Base-by-base conservation (phyloP, 768 basidiomycete genomes). In the Leccinum longicurvipes region DNA sequence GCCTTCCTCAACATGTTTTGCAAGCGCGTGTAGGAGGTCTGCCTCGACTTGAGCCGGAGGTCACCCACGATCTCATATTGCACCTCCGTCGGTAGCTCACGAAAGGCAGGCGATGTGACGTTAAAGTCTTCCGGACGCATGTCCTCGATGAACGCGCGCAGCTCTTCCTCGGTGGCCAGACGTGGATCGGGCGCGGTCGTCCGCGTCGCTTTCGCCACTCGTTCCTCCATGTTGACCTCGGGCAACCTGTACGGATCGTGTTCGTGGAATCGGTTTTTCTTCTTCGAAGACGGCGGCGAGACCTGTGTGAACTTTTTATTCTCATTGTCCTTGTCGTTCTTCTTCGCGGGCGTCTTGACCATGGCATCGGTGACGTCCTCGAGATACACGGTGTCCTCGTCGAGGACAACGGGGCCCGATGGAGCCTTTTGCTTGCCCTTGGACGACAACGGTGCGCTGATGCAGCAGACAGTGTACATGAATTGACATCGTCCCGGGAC, bases 1-100 rank as follows among this genome's bases (percentile, higher is more conserved):
- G 93, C 81, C 44, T 79, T 82, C 52, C 77, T 79, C 19, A 96
- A 76, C 97, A 99, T 99, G 54, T 87, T 86, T 65, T 97, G 89
- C 45, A 98, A 74, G 4, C 97, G 89, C 29, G 84, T 85, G 74
- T 95, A 89, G 9, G 93, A 96, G 12, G 92, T 95, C 72, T 98
- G 95, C 3, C 97, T 82, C 1, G 95, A 98, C 71, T 93, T 94
- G 54, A 97, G 78, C 3, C 97, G 85, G 47, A 98, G 77, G 74
- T 99, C 97, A 51, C 96, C 95, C 31, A 98, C 86, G 61, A 99
- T 96, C 74, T 99, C 97, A 72, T 98, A 99, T 64, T 99, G 93
- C 21, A 97, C 85, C 70, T 98, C 95, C 0, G 93, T 96, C 3
- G 97, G 95, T 3, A 98, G 82, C 59, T 92, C 90, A 23, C 87